Evolutionary conservation across 305 asterid species (phyloP).

Genomic region (Ajuga reptans): DNA sequence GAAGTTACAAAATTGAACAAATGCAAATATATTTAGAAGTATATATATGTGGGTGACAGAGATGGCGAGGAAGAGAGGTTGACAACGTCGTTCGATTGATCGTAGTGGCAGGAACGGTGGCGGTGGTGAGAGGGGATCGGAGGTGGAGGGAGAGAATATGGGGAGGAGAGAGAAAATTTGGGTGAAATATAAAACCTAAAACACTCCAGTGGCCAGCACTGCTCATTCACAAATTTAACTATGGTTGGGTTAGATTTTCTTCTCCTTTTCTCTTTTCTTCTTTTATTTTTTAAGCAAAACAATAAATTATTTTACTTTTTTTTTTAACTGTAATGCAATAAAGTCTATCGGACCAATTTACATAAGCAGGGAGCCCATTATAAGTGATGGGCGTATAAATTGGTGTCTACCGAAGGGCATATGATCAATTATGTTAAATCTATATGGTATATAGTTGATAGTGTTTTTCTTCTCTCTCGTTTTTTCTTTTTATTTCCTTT

Average conservation of each 20-base stretch:
- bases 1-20: conserved; percentile 21
- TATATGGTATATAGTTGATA: no score
- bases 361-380: no score
- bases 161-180: conserved; percentile 21
- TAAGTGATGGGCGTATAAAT: no score
- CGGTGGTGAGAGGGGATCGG: conserved; percentile 30
- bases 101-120: neutral
- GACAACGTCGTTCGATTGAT: conserved; percentile 23
- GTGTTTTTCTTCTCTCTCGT: no score
- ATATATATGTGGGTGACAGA: neutral
- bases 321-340: no score
- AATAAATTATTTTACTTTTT: no score
- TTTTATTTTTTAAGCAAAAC: no score
- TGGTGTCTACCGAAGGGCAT: no score
- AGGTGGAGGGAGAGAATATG: conserved; percentile 10
- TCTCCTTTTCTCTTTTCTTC: neutral
- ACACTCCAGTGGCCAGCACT: conserved; percentile 21
- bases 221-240: conserved; percentile 22
- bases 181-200: conserved; percentile 20
- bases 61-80: neutral
- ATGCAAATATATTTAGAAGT: conserved; percentile 10
- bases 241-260: conserved; percentile 21
- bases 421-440: no score
- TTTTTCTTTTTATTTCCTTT: no score
- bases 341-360: no score